phyloP scores from a whole-genome alignment of 345 rosid species.

The Gossypium mustelinum region DNA sequence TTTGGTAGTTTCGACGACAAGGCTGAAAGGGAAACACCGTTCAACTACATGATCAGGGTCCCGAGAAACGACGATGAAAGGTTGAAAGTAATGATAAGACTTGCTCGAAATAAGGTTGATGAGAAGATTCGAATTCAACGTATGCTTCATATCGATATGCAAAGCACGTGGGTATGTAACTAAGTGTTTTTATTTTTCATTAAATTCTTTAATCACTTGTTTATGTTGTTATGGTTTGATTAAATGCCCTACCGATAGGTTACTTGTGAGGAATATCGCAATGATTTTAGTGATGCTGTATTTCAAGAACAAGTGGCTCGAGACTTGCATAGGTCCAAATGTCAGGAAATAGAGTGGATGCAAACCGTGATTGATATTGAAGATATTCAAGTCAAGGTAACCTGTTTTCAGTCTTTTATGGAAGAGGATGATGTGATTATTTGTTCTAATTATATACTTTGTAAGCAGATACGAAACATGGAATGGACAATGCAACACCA shows the following conservation, averaged over 20 bases:
- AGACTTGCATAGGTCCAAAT: no score
- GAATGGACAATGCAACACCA: conserved; percentile 70
- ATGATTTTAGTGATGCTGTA: no score
- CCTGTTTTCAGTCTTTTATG: conserved; percentile 4
- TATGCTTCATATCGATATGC: conserved; percentile 52
- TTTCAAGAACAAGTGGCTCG: no score
- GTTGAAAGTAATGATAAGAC: conserved; percentile 48
- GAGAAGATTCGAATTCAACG: conserved; percentile 60
- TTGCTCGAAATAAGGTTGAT: conserved; percentile 49
- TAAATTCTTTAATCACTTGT: background rate
- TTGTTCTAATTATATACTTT: conserved; percentile 4
- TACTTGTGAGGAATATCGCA: no score
- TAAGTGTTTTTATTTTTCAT: conserved; percentile 10
- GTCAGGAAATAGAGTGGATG: background rate
- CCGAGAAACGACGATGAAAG: conserved; percentile 57
- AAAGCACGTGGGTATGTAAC: conserved; percentile 40
- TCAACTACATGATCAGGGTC: conserved; percentile 49
- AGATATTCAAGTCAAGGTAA: conserved; percentile 61
- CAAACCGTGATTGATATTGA: conserved; percentile 47
- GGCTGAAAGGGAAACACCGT: conserved; percentile 41
- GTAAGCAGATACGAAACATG: conserved; percentile 55
- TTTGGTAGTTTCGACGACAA: conserved; percentile 15
- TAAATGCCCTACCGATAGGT: no score
- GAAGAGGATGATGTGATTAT: background rate
- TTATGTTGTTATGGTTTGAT: no score